Conservation (phyloP, 2,329 filamentous ascomycete genomes). For the Penicillium sp. region DNA sequence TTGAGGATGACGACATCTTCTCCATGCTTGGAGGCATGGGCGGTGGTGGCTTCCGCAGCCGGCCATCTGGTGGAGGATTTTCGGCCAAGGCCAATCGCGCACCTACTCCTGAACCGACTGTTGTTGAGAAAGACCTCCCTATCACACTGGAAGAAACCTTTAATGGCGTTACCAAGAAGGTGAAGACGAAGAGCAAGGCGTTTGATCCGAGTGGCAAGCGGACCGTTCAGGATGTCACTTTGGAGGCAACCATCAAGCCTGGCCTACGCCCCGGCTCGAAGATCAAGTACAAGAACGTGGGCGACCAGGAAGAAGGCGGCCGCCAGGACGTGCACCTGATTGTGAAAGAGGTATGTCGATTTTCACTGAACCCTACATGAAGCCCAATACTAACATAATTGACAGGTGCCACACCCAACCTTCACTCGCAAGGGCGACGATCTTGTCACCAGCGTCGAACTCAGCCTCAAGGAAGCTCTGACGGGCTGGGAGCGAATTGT, state of each 20-base stretch:
- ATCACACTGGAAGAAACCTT: conserved; percentile 86
- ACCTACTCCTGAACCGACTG: conserved; percentile 78
- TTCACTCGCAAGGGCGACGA: conserved; percentile 89
- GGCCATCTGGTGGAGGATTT: conserved; percentile 28
- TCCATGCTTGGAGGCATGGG: conserved; percentile 44
- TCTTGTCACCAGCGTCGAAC: conserved; percentile 71
- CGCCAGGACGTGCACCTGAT: conserved; percentile 95
- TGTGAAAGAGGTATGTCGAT: conserved; percentile 74
- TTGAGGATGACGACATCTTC: conserved; percentile 54
- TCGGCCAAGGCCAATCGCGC: conserved; percentile 33
- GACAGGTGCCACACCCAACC: conserved; percentile 78
- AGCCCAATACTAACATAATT: conserved; percentile 41
- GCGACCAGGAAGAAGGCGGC: conserved; percentile 93
- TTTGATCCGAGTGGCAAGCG: conserved; percentile 83
- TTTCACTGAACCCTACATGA: background rate
- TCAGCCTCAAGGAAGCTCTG: conserved; percentile 88
- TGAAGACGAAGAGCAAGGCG: conserved; percentile 96
- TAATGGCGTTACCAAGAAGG: conserved; percentile 86
- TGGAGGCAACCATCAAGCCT: conserved; percentile 93
- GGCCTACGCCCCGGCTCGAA: conserved; percentile 96
- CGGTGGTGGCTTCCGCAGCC: conserved; percentile 33
- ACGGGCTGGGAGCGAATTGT: conserved; percentile 94
- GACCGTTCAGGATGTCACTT: conserved; percentile 79
- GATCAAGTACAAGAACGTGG: conserved; percentile 97
- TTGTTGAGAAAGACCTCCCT: conserved; percentile 79